Base-by-base conservation (phyloP, 2,329 filamentous ascomycete species). In the Pyricularia grisea region DNA sequence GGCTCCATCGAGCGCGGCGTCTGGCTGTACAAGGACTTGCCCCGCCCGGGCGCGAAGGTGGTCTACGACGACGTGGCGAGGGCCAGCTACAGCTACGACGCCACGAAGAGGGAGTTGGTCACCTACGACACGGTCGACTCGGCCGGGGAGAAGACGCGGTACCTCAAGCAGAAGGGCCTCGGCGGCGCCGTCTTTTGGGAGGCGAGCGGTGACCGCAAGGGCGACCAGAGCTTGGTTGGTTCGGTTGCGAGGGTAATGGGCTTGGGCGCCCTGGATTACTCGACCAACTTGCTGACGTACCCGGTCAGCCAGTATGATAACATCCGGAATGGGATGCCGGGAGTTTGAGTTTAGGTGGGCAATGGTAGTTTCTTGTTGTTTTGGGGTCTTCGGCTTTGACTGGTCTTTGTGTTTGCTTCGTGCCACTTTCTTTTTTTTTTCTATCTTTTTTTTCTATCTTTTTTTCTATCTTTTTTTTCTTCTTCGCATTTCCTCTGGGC, bases 141-240 rank as follows among this genome's bases (percentile, higher is more conserved):
- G 71, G 86, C 86, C 0, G 76, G 76, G 31, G 75, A 80, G 72
- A 96, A 95, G 81, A 85, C 85, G 0, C 76, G 81, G 10, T 95
- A 90, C 74, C 83, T 95, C 72, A 79, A 81, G 72, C 74, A 80
- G 27, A 81, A 82, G 68, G 81, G 85, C 0, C 83, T 96, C 0
- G 92, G 90, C 0, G 92, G 92, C 14, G 89, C 87, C 0, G 92
- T 95, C 82, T 96, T 91, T 85, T 97, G 92, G 92, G 92, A 96
- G 78, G 89, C 87, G 11, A 90, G 87, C 72, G 89, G 87, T 14
- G 92, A 96, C 74, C 80, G 77, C 72, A 73, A 71, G 0, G 84
- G 81, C 36, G 75, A 74, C 0, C 71, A 73, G 25, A 93, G 90
- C 73, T 79, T 95, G 71, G 86, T 92, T 25, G 76, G 79, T 23